A percentile compares a stretch with the other conserved stretches of the same genome.
These are phyloP conservation scores for Lecanosticta acicola DNA, from an alignment of 2,329 filamentous ascomycete genomes.

Conservation along the genomic window DNA sequence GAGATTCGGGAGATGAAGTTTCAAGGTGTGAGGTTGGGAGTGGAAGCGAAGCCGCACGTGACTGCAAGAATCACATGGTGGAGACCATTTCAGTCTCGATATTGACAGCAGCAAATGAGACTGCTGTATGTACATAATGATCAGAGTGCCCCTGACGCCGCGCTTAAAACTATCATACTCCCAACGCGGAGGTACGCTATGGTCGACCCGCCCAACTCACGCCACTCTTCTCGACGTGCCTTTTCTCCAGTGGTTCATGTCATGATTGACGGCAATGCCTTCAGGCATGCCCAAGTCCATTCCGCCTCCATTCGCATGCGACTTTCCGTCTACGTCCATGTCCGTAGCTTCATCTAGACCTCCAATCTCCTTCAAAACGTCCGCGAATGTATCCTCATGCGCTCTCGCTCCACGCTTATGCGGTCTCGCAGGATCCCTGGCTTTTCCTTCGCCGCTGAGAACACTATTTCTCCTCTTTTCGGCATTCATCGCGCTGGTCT, in stretches of 20 bases:
- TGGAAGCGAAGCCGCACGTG: conserved; percentile 1
- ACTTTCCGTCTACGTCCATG: conserved; percentile 22
- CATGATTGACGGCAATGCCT: conserved; percentile 53
- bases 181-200: too few relatives aligned
- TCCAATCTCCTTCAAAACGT: conserved; percentile 42
- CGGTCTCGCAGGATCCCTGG: conserved; percentile 12
- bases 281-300: conserved; percentile 31
- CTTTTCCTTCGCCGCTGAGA: conserved; percentile 25
- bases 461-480: conserved; percentile 37
- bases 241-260: conserved; percentile 54
- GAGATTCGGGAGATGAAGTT: conserved; percentile 20
- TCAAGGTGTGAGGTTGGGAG: conserved; percentile 7
- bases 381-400: conserved; percentile 49
- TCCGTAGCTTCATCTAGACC: conserved; percentile 33
- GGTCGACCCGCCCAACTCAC: conserved; percentile 3
- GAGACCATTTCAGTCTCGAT: too few relatives aligned
- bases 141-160: conserved; percentile 33
- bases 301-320: conserved; percentile 24
- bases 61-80: conserved; percentile 1
- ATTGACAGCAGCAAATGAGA: too few relatives aligned
- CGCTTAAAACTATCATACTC: conserved; percentile 27
- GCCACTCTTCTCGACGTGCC: conserved; percentile 10
- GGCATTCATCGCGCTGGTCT: conserved; percentile 45
- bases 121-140: too few relatives aligned
- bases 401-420: conserved; percentile 33